Conservation (phyloP, 257 asterid species). For the Coffea canephora region DNA sequence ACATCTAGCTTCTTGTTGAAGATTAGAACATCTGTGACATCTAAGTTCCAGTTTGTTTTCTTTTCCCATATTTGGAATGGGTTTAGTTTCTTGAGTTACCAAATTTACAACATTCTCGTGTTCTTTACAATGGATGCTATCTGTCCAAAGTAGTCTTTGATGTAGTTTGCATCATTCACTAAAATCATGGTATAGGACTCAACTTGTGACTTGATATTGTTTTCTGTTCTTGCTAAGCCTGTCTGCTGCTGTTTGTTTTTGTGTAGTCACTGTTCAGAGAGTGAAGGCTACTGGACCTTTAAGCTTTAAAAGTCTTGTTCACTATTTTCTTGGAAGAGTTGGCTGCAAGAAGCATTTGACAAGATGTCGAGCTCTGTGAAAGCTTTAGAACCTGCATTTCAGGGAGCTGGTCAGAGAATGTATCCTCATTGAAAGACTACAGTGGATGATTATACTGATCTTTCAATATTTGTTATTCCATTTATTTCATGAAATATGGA, state of each 20-base stretch:
- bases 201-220: background rate
- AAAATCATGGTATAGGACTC: background rate
- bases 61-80: background rate
- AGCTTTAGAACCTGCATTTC: slow-evolving; percentile 92
- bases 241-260: slow-evolving; percentile 19
- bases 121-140: background rate
- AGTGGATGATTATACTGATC: slow-evolving; percentile 9
- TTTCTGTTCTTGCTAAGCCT: slow-evolving; percentile 4
- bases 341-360: slow-evolving; percentile 22
- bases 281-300: slow-evolving; percentile 22
- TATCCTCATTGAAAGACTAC: slow-evolving; percentile 49
- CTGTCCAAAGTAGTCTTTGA: background rate
- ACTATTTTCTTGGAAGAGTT: slow-evolving; percentile 18
- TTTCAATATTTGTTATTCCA: background rate
- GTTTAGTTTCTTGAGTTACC: background rate
- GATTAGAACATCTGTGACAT: background rate
- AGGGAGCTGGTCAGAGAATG: slow-evolving; percentile 86
- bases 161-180: background rate
- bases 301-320: slow-evolving; percentile 26
- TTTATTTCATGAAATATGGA: background rate
- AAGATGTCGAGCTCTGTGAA: slow-evolving; percentile 65
- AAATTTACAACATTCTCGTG: background rate
- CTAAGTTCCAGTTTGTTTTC: background rate
- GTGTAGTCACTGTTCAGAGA: slow-evolving; percentile 25
- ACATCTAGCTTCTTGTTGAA: background rate